Percentiles rank a stretch among this genome's conserved stretches.
Evolutionary conservation across 495 filamentous ascomycete genomes (phyloP).

Genomic region (Articulospora tetracladia): DNA sequence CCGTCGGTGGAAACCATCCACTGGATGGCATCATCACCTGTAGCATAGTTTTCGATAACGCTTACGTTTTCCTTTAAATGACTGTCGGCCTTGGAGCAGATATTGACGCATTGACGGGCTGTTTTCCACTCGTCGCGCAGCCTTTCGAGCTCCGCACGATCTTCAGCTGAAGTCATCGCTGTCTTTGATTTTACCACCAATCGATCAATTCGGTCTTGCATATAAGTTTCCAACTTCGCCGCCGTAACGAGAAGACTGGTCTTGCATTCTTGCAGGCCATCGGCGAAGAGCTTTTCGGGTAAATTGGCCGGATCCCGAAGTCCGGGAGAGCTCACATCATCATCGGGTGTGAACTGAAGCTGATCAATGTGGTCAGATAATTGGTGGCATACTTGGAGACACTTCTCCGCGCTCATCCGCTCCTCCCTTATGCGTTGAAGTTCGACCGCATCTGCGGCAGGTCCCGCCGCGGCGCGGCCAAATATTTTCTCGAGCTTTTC

Average conservation of each 20-base stretch:
- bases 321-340: constrained; percentile 4
- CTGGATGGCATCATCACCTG: constrained; percentile 34
- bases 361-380: constrained; percentile 36
- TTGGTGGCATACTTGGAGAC: constrained; percentile 38
- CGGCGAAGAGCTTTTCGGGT: constrained; percentile 32
- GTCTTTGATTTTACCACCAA: constrained; percentile 32
- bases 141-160: constrained; percentile 30
- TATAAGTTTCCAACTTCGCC: constrained; percentile 33
- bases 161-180: constrained; percentile 28
- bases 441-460: constrained; percentile 27
- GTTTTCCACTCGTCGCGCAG: constrained; percentile 38
- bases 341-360: constrained; percentile 22
- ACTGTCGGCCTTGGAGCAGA: constrained; percentile 33
- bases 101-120: constrained; percentile 33
- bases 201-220: constrained; percentile 31
- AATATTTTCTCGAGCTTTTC: constrained; percentile 31
- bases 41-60: constrained; percentile 35
- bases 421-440: constrained; percentile 35
- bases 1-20: constrained; percentile 41
- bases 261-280: constrained; percentile 38
- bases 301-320: constrained; percentile 15
- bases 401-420: constrained; percentile 37
- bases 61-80: constrained; percentile 32
- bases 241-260: constrained; percentile 28
- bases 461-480: constrained; percentile 13